These are phyloP conservation scores for Lipomyces anomalus DNA, from an alignment of 805 yeast species.

Conservation along the genomic window DNA sequence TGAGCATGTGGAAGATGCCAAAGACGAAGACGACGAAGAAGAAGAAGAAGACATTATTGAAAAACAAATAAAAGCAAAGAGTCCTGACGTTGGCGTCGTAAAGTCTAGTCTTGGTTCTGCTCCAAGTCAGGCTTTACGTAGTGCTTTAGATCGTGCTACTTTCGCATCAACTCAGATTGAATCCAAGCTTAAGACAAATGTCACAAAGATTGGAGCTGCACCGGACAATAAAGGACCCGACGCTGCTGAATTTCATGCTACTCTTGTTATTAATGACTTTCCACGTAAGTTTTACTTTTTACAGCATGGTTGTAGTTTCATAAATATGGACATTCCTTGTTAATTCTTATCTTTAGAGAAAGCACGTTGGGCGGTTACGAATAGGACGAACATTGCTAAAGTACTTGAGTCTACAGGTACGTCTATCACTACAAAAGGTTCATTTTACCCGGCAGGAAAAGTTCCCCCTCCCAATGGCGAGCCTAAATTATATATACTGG, in stretches of 20 bases:
- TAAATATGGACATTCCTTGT: no score
- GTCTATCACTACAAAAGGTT: conserved; percentile 78
- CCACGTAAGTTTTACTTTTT: conserved; percentile 44
- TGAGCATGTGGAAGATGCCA: conserved; percentile 25
- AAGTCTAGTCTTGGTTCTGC: conserved; percentile 19
- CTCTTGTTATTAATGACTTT: conserved; percentile 72
- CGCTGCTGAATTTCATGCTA: conserved; percentile 53
- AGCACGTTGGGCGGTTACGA: conserved; percentile 72
- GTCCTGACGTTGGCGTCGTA: conserved; percentile 19
- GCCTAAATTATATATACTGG: conserved; percentile 67
- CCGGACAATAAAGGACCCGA: conserved; percentile 55
- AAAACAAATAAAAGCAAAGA: conserved; percentile 9
- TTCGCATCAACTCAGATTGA: conserved; percentile 21
- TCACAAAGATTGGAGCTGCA: conserved; percentile 43
- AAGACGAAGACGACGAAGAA: conserved; percentile 29
- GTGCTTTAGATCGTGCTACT: conserved; percentile 22
- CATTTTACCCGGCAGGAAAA: conserved; percentile 59
- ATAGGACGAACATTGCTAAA: conserved; percentile 54
- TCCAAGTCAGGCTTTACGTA: conserved; percentile 3
- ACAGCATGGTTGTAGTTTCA: no score
- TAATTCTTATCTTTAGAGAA: conserved; percentile 36
- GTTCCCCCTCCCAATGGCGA: conserved; percentile 49
- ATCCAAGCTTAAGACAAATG: conserved; percentile 28
- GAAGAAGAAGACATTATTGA: conserved; percentile 20
- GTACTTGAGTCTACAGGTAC: conserved; percentile 67